A percentile compares a stretch with the other conserved stretches of the same genome.
Evolutionary conservation across 2,329 filamentous ascomycete species (phyloP).

Genomic region (Epichloe sylvatica): DNA sequence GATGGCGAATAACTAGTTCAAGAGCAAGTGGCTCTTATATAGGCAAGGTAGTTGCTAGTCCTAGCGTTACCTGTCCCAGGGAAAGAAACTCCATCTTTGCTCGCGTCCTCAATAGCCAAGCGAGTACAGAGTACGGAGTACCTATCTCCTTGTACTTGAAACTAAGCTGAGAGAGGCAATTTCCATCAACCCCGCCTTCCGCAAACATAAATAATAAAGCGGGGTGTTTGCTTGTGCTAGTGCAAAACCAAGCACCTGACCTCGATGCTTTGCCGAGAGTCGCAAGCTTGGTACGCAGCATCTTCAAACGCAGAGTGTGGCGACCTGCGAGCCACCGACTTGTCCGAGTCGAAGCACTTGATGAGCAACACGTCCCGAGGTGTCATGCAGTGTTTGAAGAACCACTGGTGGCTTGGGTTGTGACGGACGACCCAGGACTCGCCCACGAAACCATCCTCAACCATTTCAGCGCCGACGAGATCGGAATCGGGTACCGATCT

Average conservation of each 20-base stretch:
- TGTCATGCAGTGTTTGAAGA: constrained; percentile 36
- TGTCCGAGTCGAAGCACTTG: constrained; percentile 50
- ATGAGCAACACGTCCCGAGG: constrained; percentile 43
- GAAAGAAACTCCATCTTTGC: too few species aligned
- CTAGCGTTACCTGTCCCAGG: too few species aligned
- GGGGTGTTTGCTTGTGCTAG: constrained; percentile 15
- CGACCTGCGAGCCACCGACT: constrained; percentile 35
- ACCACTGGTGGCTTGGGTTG: constrained; percentile 33
- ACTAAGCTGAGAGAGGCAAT: not conserved
- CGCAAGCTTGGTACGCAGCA: constrained; percentile 36
- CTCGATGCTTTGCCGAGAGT: constrained; percentile 49
- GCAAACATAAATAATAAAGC: not conserved
- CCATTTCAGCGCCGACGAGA: constrained; percentile 33
- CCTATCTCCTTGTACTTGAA: too few species aligned
- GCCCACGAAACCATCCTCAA: constrained; percentile 34
- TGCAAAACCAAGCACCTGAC: constrained; percentile 51
- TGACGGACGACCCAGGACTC: constrained; percentile 33
- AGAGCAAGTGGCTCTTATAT: too few species aligned
- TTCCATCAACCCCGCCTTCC: not conserved
- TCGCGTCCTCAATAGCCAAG: too few species aligned
- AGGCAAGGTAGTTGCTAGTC: too few species aligned
- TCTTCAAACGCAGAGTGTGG: constrained; percentile 42
- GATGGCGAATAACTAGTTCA: too few species aligned
- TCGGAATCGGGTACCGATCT: constrained; percentile 35
- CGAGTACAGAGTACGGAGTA: too few species aligned